Conservation (phyloP, 2,329 filamentous ascomycete species). For the Tolypocladium endophyticum region DNA sequence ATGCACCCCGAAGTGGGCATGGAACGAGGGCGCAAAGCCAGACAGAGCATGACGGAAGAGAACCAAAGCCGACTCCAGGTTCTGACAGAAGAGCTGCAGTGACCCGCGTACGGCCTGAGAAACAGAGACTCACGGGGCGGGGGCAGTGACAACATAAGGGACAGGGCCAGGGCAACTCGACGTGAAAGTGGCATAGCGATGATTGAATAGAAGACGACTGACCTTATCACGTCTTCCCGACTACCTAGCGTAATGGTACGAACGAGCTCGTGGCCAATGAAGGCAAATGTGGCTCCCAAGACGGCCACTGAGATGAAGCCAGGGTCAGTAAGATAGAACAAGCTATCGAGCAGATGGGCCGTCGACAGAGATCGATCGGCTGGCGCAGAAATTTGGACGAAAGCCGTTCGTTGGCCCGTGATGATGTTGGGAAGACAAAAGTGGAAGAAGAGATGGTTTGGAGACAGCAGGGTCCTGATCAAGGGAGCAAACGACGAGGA, state of each 20-base stretch:
- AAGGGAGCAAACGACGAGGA: slow-evolving; percentile 1
- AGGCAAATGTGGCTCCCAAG: slow-evolving; percentile 39
- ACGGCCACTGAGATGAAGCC: slow-evolving; percentile 38
- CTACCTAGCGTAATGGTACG: slow-evolving; percentile 17
- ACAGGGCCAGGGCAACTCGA: background rate
- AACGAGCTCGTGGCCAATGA: slow-evolving; percentile 19
- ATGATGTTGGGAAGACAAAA: slow-evolving; percentile 33
- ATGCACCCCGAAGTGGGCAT: background rate
- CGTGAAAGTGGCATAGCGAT: background rate
- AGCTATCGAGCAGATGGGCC: slow-evolving; percentile 47
- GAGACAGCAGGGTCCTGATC: background rate
- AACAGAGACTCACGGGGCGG: background rate
- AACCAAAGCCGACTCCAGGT: background rate
- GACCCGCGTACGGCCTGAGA: background rate
- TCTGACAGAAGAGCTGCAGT: background rate
- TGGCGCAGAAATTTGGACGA: slow-evolving; percentile 22
- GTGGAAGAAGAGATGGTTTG: slow-evolving; percentile 2
- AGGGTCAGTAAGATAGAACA: slow-evolving; percentile 48
- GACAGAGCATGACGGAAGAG: background rate
- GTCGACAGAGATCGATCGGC: slow-evolving; percentile 20
- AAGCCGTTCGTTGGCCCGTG: slow-evolving; percentile 26
- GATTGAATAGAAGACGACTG: slow-evolving; percentile 5
- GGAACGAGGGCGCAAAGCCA: background rate
- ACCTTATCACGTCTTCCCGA: slow-evolving; percentile 17
- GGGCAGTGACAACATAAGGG: background rate